These are phyloP conservation scores for Nemania sp. DNA, from an alignment of 2,329 filamentous ascomycete species.

Conservation along the genomic window DNA sequence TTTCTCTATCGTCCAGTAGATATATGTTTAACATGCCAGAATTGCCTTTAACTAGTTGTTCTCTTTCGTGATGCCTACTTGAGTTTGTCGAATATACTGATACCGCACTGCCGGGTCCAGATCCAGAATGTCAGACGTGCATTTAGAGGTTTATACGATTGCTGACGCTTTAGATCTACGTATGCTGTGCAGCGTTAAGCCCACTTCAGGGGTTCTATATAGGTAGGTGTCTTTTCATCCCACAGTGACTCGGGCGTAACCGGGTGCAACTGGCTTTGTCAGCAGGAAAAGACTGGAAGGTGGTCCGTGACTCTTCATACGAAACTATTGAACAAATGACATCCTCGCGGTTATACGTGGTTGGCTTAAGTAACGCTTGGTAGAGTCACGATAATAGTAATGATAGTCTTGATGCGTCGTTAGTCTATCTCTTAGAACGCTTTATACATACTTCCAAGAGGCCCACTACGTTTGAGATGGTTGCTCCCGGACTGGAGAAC, in stretches of 20 bases:
- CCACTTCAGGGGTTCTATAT: slow-evolving; percentile 15
- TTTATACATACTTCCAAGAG: background rate
- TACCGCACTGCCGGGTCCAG: slow-evolving; percentile 34
- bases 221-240: background rate
- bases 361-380: background rate
- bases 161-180: slow-evolving; percentile 20
- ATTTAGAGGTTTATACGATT: slow-evolving; percentile 21
- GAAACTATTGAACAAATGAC: background rate
- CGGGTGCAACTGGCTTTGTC: slow-evolving; percentile 7
- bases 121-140: slow-evolving; percentile 34
- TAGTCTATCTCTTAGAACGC: slow-evolving; percentile 1
- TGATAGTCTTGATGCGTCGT: background rate
- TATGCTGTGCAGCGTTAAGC: background rate
- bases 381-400: slow-evolving; percentile 14
- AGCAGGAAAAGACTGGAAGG: background rate
- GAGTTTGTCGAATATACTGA: slow-evolving; percentile 24
- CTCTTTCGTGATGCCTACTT: slow-evolving; percentile 28
- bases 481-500: background rate
- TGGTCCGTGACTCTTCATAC: background rate
- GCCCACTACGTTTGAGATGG: background rate
- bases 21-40: too few relatives aligned
- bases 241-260: slow-evolving; percentile 21
- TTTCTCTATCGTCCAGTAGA: too few relatives aligned
- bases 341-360: background rate
- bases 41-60: background rate